Evolutionary conservation across 2,329 filamentous ascomycete species (phyloP).

Genomic region (Fusarium hostae): DNA sequence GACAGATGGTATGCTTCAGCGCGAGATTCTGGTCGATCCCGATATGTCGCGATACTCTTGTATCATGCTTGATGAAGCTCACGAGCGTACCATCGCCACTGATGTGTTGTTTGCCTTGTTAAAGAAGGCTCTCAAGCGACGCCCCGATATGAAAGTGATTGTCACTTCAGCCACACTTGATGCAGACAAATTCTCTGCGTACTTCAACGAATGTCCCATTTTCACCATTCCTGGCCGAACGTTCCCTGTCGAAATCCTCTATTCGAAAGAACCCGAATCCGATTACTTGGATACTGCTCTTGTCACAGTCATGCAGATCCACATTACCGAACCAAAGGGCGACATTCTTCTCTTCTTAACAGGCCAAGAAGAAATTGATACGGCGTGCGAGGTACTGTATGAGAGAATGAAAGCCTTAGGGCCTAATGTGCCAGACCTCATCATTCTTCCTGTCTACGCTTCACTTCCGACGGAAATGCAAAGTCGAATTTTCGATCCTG

Average conservation of each 20-base stretch:
- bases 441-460: conserved; percentile 96
- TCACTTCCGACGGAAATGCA: conserved; percentile 94
- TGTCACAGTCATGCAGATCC: conserved; percentile 98
- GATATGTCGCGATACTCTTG: conserved; percentile 91
- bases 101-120: conserved; percentile 94
- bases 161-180: conserved; percentile 97
- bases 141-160: conserved; percentile 91
- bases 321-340: conserved; percentile 88
- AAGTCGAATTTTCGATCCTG: conserved; percentile 92
- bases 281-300: conserved; percentile 95
- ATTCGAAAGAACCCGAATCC: conserved; percentile 92
- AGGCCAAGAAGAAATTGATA: conserved; percentile 98
- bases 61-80: conserved; percentile 98
- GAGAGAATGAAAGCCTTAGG: conserved; percentile 97
- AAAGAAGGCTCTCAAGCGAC: conserved; percentile 89
- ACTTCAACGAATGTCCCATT: conserved; percentile 96
- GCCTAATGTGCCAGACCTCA: conserved; percentile 87
- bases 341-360: conserved; percentile 98
- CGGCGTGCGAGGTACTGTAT: conserved; percentile 88
- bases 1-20: conserved; percentile 98
- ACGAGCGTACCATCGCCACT: conserved; percentile 95
- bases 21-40: conserved; percentile 93
- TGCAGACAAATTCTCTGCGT: conserved; percentile 95
- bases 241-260: conserved; percentile 95
- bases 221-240: conserved; percentile 96